Conservation (phyloP, 2,329 filamentous ascomycete genomes). For the Hypocreales sp. region DNA sequence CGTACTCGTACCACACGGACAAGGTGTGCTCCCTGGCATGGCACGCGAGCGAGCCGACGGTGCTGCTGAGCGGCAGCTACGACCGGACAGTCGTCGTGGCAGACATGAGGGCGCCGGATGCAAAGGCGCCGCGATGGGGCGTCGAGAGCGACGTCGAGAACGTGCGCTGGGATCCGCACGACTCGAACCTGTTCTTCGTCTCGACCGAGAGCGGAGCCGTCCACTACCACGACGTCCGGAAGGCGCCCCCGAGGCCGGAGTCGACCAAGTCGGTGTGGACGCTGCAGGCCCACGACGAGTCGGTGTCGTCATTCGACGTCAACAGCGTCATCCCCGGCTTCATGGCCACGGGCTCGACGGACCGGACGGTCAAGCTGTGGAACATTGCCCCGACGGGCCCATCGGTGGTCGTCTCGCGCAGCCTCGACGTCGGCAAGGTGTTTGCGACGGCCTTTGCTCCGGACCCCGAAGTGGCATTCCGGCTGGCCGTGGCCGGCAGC, state of each 20-base stretch:
- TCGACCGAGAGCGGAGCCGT: conserved; percentile 85
- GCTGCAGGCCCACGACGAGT: conserved; percentile 87
- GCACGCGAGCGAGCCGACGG: conserved; percentile 76
- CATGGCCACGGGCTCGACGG: conserved; percentile 83
- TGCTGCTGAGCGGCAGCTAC: conserved; percentile 85
- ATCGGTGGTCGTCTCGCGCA: conserved; percentile 78
- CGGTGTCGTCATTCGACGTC: conserved; percentile 82
- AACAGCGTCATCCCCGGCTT: conserved; percentile 83
- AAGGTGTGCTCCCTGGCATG: conserved; percentile 95
- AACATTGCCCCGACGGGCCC: conserved; percentile 71
- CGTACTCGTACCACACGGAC: conserved; percentile 89
- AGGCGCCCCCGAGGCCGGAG: conserved; percentile 55
- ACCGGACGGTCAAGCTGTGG: conserved; percentile 95
- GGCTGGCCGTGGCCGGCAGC: conserved; percentile 84
- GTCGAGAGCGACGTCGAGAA: conserved; percentile 93
- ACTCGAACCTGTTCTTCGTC: conserved; percentile 86
- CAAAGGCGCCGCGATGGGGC: conserved; percentile 70
- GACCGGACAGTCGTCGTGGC: conserved; percentile 88
- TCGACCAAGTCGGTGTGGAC: conserved; percentile 82
- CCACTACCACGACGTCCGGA: conserved; percentile 81
- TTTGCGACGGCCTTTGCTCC: conserved; percentile 86
- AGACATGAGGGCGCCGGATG: conserved; percentile 87
- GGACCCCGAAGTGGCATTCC: conserved; percentile 79
- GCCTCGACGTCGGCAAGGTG: conserved; percentile 86
- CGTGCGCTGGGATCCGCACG: conserved; percentile 84